Evolutionary conservation across 75 land plant genomes (phyloP).

Genomic region (Sequoia sempervirens): DNA sequence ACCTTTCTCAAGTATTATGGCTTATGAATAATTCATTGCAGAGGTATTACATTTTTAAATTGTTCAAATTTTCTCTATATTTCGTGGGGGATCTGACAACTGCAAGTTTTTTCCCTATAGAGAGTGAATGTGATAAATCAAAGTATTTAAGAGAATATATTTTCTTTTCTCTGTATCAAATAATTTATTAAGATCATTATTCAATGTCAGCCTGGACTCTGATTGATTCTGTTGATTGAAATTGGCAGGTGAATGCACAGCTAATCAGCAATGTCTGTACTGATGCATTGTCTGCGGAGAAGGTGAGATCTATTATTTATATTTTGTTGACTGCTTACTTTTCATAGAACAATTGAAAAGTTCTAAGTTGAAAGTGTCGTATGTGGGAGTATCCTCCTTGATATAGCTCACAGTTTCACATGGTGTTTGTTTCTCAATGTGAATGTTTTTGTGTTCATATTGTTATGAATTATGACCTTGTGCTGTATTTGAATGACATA

Average conservation of each 20-base stretch:
- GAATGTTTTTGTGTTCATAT: not conserved
- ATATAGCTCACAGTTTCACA: not conserved
- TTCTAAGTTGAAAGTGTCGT: not conserved
- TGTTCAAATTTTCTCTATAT: not conserved
- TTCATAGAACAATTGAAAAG: not conserved
- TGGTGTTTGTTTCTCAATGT: not conserved
- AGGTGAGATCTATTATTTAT: slow-evolving; percentile 43
- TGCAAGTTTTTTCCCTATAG: not conserved
- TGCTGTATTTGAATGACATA: not conserved
- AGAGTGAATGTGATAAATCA: not conserved
- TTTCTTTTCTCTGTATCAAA: not conserved
- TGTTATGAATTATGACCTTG: not conserved
- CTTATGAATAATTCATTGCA: not conserved
- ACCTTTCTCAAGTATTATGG: not conserved
- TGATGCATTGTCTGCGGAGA: slow-evolving; percentile 98
- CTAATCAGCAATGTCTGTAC: slow-evolving; percentile 95
- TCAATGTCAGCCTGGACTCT: not conserved
- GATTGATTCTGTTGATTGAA: slow-evolving; percentile 4
- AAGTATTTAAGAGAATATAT: not conserved
- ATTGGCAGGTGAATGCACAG: slow-evolving; percentile 90
- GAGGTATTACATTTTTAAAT: not conserved
- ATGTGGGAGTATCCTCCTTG: not conserved
- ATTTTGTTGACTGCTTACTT: not conserved
- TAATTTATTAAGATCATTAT: not conserved
- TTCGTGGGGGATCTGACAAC: not conserved